Conservation (phyloP, 1,139 yeast species). For the Candida glucosophila region DNA sequence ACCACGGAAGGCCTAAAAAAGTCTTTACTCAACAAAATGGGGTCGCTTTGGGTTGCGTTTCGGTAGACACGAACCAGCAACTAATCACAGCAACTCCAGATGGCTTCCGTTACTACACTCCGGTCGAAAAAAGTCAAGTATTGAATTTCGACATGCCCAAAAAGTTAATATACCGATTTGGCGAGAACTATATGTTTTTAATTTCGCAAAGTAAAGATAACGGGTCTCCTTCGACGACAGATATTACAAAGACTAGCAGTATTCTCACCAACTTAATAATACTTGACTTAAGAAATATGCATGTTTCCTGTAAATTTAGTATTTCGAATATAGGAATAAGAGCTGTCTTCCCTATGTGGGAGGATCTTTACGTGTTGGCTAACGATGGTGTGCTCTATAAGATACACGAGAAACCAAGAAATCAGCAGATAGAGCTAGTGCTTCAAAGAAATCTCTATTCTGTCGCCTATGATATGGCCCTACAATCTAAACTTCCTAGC, state of each 20-base stretch:
- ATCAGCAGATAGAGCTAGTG: constrained; percentile 62
- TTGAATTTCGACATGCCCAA: constrained; percentile 55
- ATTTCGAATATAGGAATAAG: constrained; percentile 56
- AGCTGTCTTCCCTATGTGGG: constrained; percentile 44
- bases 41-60: constrained; percentile 63
- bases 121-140: constrained; percentile 47
- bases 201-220: constrained; percentile 34
- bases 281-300: constrained; percentile 60
- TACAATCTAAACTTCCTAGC: constrained; percentile 30
- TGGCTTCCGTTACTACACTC: constrained; percentile 45
- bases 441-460: constrained; percentile 64
- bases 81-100: constrained; percentile 49
- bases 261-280: no score
- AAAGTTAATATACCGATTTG: constrained; percentile 37
- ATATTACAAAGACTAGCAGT: neutral
- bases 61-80: constrained; percentile 27
- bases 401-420: constrained; percentile 57
- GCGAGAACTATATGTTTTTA: constrained; percentile 45
- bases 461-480: constrained; percentile 66
- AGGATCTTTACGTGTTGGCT: constrained; percentile 51
- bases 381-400: constrained; percentile 70
- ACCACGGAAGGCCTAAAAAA: constrained; percentile 58
- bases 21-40: constrained; percentile 59
- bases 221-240: no score
- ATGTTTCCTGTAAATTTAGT: constrained; percentile 61